A percentile compares a stretch with the other conserved stretches of the same genome.
These are phyloP conservation scores for Termitomyces eurrhizus DNA, from an alignment of 768 basidiomycete species.

Conservation along the genomic window DNA sequence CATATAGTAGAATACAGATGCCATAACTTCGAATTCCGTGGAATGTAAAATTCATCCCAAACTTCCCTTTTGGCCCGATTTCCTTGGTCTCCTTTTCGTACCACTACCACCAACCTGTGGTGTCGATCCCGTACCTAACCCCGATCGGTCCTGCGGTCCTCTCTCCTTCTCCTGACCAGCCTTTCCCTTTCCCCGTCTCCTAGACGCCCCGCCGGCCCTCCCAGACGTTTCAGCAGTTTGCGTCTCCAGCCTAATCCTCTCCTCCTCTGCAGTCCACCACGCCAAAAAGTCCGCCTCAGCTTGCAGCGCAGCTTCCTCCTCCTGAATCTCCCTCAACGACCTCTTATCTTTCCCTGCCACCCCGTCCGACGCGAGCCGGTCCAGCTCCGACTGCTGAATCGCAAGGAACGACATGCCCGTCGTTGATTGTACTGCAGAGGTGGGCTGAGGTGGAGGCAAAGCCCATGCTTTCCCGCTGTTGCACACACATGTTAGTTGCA, in stretches of 20 bases:
- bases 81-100: slow-evolving; percentile 4
- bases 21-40: neutral
- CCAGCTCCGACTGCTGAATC: slow-evolving; percentile 79
- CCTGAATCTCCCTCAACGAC: slow-evolving; percentile 79
- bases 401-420: slow-evolving; percentile 65
- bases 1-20: neutral
- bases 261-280: slow-evolving; percentile 90
- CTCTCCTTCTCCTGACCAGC: slow-evolving; percentile 3
- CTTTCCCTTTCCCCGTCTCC: slow-evolving; percentile 1
- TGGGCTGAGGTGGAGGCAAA: slow-evolving; percentile 1
- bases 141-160: neutral
- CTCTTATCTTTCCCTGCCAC: slow-evolving; percentile 46
- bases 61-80: neutral
- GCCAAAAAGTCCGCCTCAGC: slow-evolving; percentile 77
- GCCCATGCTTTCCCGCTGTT: slow-evolving; percentile 60
- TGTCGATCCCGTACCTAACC: neutral
- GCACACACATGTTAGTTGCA: neutral
- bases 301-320: slow-evolving; percentile 67
- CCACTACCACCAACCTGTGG: neutral
- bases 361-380: slow-evolving; percentile 33
- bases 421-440: slow-evolving; percentile 28
- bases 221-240: slow-evolving; percentile 2
- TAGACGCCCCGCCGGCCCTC: neutral
- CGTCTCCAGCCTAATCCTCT: slow-evolving; percentile 51
- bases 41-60: neutral